Base-by-base conservation (phyloP, 345 rosid species). In the Iberis pinnata region DNA sequence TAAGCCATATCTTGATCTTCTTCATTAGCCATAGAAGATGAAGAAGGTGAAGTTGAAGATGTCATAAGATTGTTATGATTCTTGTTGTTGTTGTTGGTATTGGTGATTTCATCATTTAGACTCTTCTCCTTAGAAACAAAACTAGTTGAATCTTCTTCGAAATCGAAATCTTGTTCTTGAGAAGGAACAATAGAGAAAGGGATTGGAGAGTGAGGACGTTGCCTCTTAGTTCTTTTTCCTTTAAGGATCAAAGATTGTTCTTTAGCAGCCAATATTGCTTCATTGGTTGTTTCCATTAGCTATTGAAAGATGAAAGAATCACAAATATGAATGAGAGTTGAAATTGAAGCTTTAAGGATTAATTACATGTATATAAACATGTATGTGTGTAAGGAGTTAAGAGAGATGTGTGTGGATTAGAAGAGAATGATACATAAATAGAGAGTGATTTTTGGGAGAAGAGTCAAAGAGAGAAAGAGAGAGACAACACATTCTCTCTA, bases 1-100 rank as follows among this genome's bases (percentile, higher is more conserved):
- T 88, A 83, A 1, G 98, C 98, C 94, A 81, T 81, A 58, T 88
- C 95, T 56, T 83, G 87, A 49, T 84, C 98, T 50, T 88, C 96
- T 42, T 83, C 79, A 4, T 83, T 79, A 3, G 77, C 73, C 0
- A 6, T 53, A 8, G 75, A 55, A 18, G 72, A 74, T 11, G 77
- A 62, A 2, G 83, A 70, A 11, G 75, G 52, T 18, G 70, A 50
- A 18, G 68, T 63, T 19, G 57, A 62, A 31, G 67, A 56, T 32
- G 53, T 37, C 19, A 40, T 12, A 14, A 20, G 19, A 18, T 37
- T 61, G 43, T 69, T 70, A 37, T 36, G 33, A 44, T 50, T 46
- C 39, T 36, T 56, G 17, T 43, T 44, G 54, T 51, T 41, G 31
- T 36, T 56, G 17, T 43, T 44, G 54, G 42, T 41, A 43, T 43